phyloP scores from a whole-genome alignment of 1,284 basidiomycete species.

The Baeospora myosura region DNA sequence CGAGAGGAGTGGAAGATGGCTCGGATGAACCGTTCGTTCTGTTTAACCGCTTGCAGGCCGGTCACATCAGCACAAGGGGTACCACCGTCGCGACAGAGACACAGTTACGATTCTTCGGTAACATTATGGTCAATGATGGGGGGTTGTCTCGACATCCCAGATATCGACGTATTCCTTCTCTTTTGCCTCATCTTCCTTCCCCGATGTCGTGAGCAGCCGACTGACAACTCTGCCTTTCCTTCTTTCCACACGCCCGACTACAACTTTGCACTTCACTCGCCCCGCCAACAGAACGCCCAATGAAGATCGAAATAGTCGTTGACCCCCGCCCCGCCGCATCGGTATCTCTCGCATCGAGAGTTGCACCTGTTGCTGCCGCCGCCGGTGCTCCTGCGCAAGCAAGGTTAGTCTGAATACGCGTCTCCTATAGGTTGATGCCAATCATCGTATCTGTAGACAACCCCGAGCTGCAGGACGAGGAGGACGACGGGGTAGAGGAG shows the following conservation, averaged over 20 bases:
- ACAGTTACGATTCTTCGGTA: conserved; percentile 35
- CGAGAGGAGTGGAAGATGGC: too few species aligned
- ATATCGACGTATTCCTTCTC: conserved; percentile 19
- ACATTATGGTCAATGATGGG: conserved; percentile 26
- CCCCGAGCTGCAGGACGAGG: conserved; percentile 36
- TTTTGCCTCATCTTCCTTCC: conserved; percentile 38
- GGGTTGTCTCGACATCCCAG: conserved; percentile 4
- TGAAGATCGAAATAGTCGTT: conserved; percentile 97
- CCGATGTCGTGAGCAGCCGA: conserved; percentile 54
- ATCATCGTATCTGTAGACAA: not conserved
- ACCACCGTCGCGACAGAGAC: conserved; percentile 29
- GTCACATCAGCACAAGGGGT: conserved; percentile 8
- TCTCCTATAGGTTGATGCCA: conserved; percentile 9
- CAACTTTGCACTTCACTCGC: conserved; percentile 15
- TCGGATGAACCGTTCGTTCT: conserved; percentile 14
- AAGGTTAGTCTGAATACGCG: conserved; percentile 34
- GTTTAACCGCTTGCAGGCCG: conserved; percentile 22
- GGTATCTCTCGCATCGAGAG: conserved; percentile 44
- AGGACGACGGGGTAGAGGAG: conserved; percentile 45
- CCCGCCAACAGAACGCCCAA: conserved; percentile 75
- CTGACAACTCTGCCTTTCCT: conserved; percentile 43
- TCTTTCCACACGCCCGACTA: conserved; percentile 26
- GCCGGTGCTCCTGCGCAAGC: conserved; percentile 23
- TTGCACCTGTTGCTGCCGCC: conserved; percentile 9
- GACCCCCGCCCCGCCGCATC: conserved; percentile 76